Conservation (phyloP, 345 rosid species). For the Eucalyptus tenuipes region DNA sequence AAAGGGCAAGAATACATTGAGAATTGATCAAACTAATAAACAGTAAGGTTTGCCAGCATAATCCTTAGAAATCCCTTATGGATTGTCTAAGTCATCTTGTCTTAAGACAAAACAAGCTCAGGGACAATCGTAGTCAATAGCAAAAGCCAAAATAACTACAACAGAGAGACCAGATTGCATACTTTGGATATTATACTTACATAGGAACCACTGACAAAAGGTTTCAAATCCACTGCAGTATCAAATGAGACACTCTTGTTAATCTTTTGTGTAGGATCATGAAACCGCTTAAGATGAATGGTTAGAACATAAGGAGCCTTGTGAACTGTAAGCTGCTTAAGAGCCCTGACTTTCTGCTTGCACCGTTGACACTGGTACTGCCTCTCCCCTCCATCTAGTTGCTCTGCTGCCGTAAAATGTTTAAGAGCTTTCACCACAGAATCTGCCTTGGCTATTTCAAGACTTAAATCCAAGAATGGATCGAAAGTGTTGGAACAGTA, state of each 20-base stretch:
- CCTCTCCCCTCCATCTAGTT: constrained; percentile 82
- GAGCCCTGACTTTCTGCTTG: constrained; percentile 82
- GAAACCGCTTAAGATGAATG: constrained; percentile 85
- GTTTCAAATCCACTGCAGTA: constrained; percentile 62
- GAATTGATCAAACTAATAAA: neutral
- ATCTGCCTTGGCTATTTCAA: constrained; percentile 78
- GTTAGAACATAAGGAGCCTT: constrained; percentile 83
- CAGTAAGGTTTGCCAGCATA: neutral
- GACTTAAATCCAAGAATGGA: constrained; percentile 88
- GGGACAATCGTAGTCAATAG: neutral
- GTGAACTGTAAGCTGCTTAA: constrained; percentile 74
- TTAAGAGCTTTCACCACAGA: constrained; percentile 58
- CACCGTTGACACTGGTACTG: constrained; percentile 82
- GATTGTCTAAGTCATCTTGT: neutral
- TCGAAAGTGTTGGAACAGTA: constrained; percentile 79
- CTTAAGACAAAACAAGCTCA: neutral
- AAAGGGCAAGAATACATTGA: neutral
- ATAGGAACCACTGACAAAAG: constrained; percentile 61
- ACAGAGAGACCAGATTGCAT: neutral
- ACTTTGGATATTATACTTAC: constrained; percentile 42
- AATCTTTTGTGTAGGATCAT: constrained; percentile 61
- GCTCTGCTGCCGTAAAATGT: constrained; percentile 69
- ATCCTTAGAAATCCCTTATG: neutral
- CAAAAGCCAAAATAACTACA: neutral
- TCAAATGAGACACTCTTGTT: constrained; percentile 64